Evolutionary conservation across 257 asterid genomes (phyloP), one percentile per base, ranked within the genome.

Genomic region (Plantago major): DNA sequence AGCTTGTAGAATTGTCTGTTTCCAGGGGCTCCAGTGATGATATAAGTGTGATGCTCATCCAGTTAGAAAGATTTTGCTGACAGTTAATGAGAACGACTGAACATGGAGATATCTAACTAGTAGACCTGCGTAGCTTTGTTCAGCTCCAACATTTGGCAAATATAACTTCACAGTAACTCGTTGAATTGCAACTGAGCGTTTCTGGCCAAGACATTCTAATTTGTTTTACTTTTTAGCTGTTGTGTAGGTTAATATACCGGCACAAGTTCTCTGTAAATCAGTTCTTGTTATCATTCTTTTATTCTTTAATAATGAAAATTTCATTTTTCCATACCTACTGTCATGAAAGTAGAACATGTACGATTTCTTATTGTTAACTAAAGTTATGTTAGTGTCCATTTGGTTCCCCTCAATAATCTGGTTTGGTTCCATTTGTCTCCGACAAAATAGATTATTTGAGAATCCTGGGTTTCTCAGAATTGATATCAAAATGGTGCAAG

Each of bases 1-100:
- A 77, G 70, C 95, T 91, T 2, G 79, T 76, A 10, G 93, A 91
- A 10, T 79, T 88, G 63, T 76, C 98, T 12, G 77, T 73, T 67
- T 79, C 84, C 0, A 80, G 97, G 62, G 97, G 97, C 33, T 86
- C 95, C 11, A 44, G 45, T 42, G 77, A 76, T 66, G 81, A 76
- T 57, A 62, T 72, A 4, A 72, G 73, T 52, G 75, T 72, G 46
- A 68, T 76, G 81, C n/a, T 76, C 17, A 44, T 76, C 57, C 70
- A 62, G 17, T 42, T 76, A 40, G 71, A 60, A 19, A 58, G 30
- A 50, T 65, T 72, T 15, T 60, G 68, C 65, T 69, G 60, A 52
- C 55, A 15, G 3, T 1, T 7, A 11, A 5, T 56, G 15, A 22
- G n/a, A 17, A 42, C 61, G 65, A 49, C 10, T 38, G 15, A 28